These are phyloP conservation scores for Solanum phureja DNA, from an alignment of 257 asterid genomes.

Conservation along the genomic window DNA sequence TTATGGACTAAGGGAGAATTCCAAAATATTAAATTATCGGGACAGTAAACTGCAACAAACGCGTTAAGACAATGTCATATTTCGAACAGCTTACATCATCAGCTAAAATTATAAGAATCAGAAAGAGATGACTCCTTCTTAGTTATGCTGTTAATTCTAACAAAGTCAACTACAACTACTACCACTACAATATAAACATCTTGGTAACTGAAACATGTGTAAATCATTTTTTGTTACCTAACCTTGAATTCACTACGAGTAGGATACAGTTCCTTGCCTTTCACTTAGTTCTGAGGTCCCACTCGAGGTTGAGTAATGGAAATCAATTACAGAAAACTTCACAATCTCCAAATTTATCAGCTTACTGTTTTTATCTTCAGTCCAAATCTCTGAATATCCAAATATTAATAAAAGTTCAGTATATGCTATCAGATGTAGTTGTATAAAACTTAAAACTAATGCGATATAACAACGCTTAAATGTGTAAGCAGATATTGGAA, in stretches of 20 bases:
- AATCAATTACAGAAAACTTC: not conserved
- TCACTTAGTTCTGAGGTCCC: not conserved
- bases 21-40: not conserved
- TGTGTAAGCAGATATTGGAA: too few species aligned
- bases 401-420: not conserved
- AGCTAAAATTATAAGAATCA: too few species aligned
- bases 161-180: not conserved
- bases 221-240: not conserved
- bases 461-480: too few species aligned
- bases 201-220: not conserved
- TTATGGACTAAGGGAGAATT: not conserved
- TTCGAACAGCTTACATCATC: not conserved
- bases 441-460: too few species aligned
- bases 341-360: not conserved
- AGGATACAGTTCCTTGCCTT: not conserved
- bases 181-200: not conserved
- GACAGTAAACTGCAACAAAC: not conserved
- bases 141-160: not conserved
- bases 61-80: not conserved
- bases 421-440: too few species aligned
- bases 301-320: not conserved
- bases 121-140: too few species aligned
- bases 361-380: not conserved
- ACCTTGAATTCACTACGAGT: not conserved
- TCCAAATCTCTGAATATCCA: not conserved